These are phyloP conservation scores for Tardiomyces blankii DNA, from an alignment of 1,139 yeast species.

Conservation along the genomic window DNA sequence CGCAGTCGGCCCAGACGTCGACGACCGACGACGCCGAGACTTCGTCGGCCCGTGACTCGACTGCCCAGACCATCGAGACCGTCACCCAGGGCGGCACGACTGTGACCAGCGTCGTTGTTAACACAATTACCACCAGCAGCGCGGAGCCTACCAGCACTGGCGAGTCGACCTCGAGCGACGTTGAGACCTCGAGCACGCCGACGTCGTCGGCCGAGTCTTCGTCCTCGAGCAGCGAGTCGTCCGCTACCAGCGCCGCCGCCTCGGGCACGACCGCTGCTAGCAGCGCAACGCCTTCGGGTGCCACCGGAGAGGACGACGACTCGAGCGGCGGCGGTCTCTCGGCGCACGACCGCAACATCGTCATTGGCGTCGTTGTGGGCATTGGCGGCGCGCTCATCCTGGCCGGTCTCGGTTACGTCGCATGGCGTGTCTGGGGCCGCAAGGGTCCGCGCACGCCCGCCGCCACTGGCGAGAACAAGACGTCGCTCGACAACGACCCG, in stretches of 20 bases:
- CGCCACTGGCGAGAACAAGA: background rate
- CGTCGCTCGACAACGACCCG: conserved; percentile 20
- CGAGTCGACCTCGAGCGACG: background rate
- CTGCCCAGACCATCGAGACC: background rate
- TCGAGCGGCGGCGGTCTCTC: conserved; percentile 13
- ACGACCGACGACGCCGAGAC: background rate
- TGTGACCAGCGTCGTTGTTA: background rate
- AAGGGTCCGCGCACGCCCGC: conserved; percentile 2
- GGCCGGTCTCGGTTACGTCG: conserved; percentile 18
- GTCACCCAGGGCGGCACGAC: background rate
- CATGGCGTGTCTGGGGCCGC: conserved; percentile 17
- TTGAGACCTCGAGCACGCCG: background rate
- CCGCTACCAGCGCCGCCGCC: conserved; percentile 1
- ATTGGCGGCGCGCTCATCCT: conserved; percentile 22
- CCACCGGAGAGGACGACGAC: conserved; percentile 3
- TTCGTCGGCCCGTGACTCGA: background rate
- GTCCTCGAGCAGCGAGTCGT: background rate
- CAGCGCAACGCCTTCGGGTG: background rate
- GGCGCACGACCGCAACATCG: conserved; percentile 17
- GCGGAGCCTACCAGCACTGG: no score
- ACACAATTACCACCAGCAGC: background rate
- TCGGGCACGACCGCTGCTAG: conserved; percentile 4
- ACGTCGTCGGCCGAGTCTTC: background rate
- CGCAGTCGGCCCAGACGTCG: background rate
- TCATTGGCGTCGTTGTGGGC: conserved; percentile 24